Conservation (phyloP, 1,284 basidiomycete genomes). For the Ganoderma resinaceum region DNA sequence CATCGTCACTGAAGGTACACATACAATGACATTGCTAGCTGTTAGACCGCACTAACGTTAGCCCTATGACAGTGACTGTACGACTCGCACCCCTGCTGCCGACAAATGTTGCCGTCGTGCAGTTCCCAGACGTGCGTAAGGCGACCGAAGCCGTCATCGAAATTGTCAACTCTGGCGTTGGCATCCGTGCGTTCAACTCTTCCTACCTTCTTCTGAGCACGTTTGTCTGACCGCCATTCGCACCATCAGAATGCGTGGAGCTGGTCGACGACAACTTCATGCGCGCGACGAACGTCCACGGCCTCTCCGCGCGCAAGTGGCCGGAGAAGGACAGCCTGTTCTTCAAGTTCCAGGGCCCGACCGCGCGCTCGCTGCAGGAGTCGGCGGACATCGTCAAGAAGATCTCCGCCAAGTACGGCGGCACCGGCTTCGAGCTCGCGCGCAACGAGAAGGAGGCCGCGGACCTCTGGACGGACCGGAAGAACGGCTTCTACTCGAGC, state of each 20-base stretch:
- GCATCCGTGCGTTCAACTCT: slow-evolving; percentile 21
- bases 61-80: slow-evolving; percentile 65
- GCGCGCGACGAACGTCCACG: slow-evolving; percentile 71
- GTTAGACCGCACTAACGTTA: background rate
- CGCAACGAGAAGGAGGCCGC: slow-evolving; percentile 71
- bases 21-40: slow-evolving; percentile 26
- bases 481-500: slow-evolving; percentile 81
- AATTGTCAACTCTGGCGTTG: slow-evolving; percentile 77
- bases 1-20: slow-evolving; percentile 86
- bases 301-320: slow-evolving; percentile 64
- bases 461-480: slow-evolving; percentile 86
- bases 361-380: slow-evolving; percentile 65
- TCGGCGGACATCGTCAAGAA: slow-evolving; percentile 64
- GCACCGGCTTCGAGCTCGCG: slow-evolving; percentile 75
- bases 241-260: slow-evolving; percentile 69
- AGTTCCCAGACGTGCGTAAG: slow-evolving; percentile 69
- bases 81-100: slow-evolving; percentile 83
- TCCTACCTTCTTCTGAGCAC: background rate
- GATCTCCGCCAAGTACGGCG: slow-evolving; percentile 71
- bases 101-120: slow-evolving; percentile 73
- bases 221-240: background rate
- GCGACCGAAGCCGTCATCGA: slow-evolving; percentile 81
- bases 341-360: slow-evolving; percentile 88
- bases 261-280: slow-evolving; percentile 78
- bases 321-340: slow-evolving; percentile 80